Evolutionary conservation across 192 early-diverging fungal genomes (phyloP).

Genomic region (Polychytrium aggregatum): DNA sequence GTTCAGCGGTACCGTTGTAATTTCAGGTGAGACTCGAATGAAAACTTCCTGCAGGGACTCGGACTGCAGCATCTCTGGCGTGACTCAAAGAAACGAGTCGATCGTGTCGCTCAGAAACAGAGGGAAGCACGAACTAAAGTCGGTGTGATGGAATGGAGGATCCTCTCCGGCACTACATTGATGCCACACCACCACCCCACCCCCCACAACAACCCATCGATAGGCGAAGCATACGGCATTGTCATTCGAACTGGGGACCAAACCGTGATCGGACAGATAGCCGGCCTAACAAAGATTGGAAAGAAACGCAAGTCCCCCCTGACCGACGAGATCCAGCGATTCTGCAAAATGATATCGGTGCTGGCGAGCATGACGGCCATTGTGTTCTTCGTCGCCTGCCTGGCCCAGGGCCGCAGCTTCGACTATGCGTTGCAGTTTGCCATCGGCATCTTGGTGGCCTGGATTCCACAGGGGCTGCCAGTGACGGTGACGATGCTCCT

Average conservation of each 20-base stretch:
- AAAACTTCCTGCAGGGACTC: not conserved
- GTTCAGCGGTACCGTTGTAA: conserved; percentile 29
- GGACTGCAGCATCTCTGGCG: not conserved
- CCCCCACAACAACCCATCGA: no score
- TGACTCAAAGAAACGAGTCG: no score
- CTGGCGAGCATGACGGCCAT: conserved; percentile 33
- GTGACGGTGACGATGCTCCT: conserved; percentile 46
- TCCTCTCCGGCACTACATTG: no score
- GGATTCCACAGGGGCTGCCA: conserved; percentile 48
- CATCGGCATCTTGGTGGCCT: conserved; percentile 46
- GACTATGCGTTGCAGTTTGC: conserved; percentile 33
- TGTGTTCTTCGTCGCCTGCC: conserved; percentile 31
- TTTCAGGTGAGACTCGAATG: conserved; percentile 20
- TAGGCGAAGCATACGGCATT: conserved; percentile 35
- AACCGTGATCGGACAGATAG: conserved; percentile 39
- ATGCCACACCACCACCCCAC: no score
- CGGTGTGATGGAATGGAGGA: no score
- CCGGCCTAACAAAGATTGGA: conserved; percentile 19
- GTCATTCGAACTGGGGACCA: conserved; percentile 35
- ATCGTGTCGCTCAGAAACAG: no score
- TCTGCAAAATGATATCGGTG: conserved; percentile 33
- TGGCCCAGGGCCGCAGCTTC: conserved; percentile 24
- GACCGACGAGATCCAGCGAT: conserved; percentile 31
- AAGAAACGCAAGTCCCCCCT: conserved; percentile 25
- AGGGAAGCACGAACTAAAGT: no score